Evolutionary conservation across 306 rosid species (phyloP), one percentile per base, ranked within the genome.

Genomic region (Canavalia gladiata): DNA sequence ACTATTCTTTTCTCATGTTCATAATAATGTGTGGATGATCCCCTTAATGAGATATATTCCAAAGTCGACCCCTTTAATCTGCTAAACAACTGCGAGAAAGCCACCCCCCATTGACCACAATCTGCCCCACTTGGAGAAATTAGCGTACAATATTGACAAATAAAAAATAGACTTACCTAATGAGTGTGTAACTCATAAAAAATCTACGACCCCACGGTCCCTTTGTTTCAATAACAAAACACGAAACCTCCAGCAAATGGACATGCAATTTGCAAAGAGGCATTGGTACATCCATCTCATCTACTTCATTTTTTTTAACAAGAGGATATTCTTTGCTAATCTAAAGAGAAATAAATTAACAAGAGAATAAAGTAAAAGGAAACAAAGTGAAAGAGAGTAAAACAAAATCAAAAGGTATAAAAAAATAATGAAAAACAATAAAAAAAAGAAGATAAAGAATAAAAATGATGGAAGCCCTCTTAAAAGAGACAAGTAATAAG

Each of bases 401-500:
- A 50, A 77, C 77, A 86, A 72, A 41, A 77, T 74, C 29, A 76
- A 65, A 76, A 46, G 34, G 72, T 54, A 37, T 66, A 66, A 64
- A 55, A 47, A 42, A 41, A 1, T 2, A 37, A 37, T 37, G 4
- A 18, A 64, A 74, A 56, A 67, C 7, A 54, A 47, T 68, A 30
- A 72, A 78, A 31, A 51, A 41, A 60, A 7, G 49, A 28, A 7
- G 25, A 42, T 49, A 64, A 65, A 49, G 45, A 28, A 69, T 11
- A 49, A 78, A 58, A 79, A 88, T 85, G 89, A 87, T 73, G 78
- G 76, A 58, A 60, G 55, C n/a, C 39, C 87, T 72, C 78, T 1
- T 54, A 68, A 50, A 87, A 89, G 88, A 86, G 90, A 88, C 91
- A 88, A 84, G 79, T 74, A 88, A 87, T 87, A 41, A 92, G 90